phyloP scores from a whole-genome alignment of 768 basidiomycete species.

The Tulasnella sp. region DNA sequence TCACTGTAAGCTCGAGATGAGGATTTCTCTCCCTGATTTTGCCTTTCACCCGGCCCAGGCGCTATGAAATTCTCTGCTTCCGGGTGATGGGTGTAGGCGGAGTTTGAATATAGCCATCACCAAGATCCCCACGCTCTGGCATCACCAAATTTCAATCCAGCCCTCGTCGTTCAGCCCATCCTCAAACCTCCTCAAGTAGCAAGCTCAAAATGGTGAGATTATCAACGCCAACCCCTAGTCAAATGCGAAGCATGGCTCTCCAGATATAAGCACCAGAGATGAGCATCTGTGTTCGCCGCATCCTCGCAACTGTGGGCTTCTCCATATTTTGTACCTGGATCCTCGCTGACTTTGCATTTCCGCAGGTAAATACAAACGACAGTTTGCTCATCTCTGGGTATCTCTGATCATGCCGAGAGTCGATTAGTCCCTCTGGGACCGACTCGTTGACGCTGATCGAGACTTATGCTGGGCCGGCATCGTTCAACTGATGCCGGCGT shows the following conservation, averaged over 20 bases:
- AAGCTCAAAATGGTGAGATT: background rate
- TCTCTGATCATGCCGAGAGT: background rate
- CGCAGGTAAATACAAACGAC: background rate
- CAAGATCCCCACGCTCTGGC: background rate
- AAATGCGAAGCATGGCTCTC: background rate
- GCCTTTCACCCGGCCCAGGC: no score
- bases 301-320: background rate
- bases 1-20: no score
- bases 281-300: background rate
- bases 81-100: background rate
- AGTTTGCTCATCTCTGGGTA: background rate
- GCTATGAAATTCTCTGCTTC: no score
- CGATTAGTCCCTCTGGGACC: background rate
- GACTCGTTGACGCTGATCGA: background rate
- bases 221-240: background rate
- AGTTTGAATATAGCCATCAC: background rate
- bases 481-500: background rate
- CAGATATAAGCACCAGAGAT: background rate
- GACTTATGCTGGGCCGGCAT: background rate
- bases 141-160: constrained; percentile 2
- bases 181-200: background rate
- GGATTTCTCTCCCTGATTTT: no score
- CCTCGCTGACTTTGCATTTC: background rate
- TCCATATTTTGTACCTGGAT: background rate
- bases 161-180: background rate